These are phyloP conservation scores for Pichia eremophila DNA, from an alignment of 805 yeast species.

Conservation along the genomic window DNA sequence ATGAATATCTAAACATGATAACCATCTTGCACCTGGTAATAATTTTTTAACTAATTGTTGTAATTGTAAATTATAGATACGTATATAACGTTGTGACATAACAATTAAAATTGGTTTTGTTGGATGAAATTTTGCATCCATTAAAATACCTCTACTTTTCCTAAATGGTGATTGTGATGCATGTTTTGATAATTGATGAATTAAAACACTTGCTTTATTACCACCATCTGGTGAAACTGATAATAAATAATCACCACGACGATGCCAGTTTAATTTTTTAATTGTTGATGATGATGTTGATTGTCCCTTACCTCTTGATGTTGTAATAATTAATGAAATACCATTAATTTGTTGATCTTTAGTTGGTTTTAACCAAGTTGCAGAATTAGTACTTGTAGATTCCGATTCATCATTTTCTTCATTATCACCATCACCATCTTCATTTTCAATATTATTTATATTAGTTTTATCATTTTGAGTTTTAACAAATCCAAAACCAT, in stretches of 20 bases:
- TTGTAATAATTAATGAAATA: slow-evolving; percentile 61
- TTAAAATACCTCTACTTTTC: slow-evolving; percentile 85
- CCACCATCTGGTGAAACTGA: slow-evolving; percentile 93
- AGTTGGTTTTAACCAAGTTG: slow-evolving; percentile 80
- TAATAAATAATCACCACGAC: slow-evolving; percentile 94
- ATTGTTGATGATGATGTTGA: slow-evolving; percentile 45
- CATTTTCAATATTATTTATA: slow-evolving; percentile 22
- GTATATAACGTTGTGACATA: slow-evolving; percentile 85
- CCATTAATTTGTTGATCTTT: slow-evolving; percentile 52
- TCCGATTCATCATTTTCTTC: slow-evolving; percentile 25
- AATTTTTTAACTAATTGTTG: slow-evolving; percentile 78
- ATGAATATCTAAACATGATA: slow-evolving; percentile 84
- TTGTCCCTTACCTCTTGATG: slow-evolving; percentile 25
- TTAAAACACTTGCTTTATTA: slow-evolving; percentile 70
- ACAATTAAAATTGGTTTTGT: slow-evolving; percentile 89
- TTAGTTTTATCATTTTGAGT: slow-evolving; percentile 22
- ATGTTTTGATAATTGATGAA: slow-evolving; percentile 92
- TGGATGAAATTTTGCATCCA: slow-evolving; percentile 97
- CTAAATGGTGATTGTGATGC: slow-evolving; percentile 92
- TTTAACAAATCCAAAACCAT: slow-evolving; percentile 81
- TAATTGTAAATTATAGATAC: slow-evolving; percentile 82
- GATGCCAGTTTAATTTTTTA: slow-evolving; percentile 87
- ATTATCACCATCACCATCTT: slow-evolving; percentile 21
- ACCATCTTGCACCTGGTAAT: slow-evolving; percentile 94
- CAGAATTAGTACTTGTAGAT: slow-evolving; percentile 38